These are phyloP conservation scores for Talaromyces sp. DNA, from an alignment of 2,329 filamentous ascomycete genomes.

Conservation along the genomic window DNA sequence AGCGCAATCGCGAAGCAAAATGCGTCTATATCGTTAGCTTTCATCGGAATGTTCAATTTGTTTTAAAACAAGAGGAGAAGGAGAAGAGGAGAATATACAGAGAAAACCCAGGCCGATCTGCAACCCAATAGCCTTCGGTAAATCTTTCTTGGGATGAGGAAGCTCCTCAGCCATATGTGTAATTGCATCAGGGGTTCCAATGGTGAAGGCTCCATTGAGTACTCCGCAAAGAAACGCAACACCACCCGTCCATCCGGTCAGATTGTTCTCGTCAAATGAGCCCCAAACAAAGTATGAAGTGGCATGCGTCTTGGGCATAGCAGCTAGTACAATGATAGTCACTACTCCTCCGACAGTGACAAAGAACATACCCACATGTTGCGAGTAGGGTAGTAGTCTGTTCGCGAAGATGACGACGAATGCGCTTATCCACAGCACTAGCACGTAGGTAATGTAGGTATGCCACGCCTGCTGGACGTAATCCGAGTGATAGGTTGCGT, in stretches of 20 bases:
- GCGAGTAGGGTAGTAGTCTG: conserved; percentile 40
- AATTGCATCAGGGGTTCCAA: conserved; percentile 49
- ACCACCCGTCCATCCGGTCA: conserved; percentile 51
- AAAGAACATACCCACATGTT: conserved; percentile 47
- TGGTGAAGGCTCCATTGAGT: conserved; percentile 48
- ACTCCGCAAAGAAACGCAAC: conserved; percentile 52
- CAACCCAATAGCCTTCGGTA: conserved; percentile 28
- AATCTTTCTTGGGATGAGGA: conserved; percentile 31
- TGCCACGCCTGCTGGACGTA: conserved; percentile 48
- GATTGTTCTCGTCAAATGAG: conserved; percentile 55
- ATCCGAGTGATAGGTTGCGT: conserved; percentile 40
- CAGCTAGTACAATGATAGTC: conserved; percentile 49
- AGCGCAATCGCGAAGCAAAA: conserved; percentile 49
- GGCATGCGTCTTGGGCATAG: conserved; percentile 46
- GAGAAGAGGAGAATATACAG: conserved; percentile 30
- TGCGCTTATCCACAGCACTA: conserved; percentile 43
- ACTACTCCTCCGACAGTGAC: conserved; percentile 49
- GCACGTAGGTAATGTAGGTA: conserved; percentile 43
- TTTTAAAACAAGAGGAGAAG: conserved; percentile 37
- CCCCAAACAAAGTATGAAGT: conserved; percentile 50
- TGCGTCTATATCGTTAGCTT: conserved; percentile 34
- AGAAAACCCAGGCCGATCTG: conserved; percentile 41
- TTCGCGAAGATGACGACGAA: conserved; percentile 50
- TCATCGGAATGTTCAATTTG: too few species aligned
- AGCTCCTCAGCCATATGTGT: conserved; percentile 54